Conservation (phyloP, 2,329 filamentous ascomycete genomes). For the Albophoma yamanashiensis region DNA sequence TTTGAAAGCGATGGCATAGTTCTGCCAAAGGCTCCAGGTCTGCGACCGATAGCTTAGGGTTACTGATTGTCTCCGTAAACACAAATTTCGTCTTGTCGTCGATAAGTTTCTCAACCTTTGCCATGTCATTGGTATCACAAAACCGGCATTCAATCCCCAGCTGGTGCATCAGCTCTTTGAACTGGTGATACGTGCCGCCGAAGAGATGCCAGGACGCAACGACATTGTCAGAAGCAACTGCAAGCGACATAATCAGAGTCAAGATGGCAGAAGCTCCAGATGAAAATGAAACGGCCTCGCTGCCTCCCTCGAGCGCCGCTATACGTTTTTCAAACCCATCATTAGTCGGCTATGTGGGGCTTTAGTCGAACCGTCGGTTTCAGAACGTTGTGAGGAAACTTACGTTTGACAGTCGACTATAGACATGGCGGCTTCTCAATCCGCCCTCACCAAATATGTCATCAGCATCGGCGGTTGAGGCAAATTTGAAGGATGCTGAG, state of each 20-base stretch:
- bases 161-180: neutral
- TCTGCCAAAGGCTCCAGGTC: neutral
- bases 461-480: neutral
- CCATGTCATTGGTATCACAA: neutral
- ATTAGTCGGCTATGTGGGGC: neutral
- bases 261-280: neutral
- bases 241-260: neutral
- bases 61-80: neutral
- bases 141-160: neutral
- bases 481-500: neutral
- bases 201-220: neutral
- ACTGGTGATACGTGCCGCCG: neutral
- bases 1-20: neutral
- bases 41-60: neutral
- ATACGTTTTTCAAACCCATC: neutral
- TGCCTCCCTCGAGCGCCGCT: neutral
- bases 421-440: neutral
- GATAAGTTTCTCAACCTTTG: neutral
- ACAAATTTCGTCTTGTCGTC: neutral
- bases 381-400: neutral
- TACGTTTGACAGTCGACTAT: neutral
- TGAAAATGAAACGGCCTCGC: neutral
- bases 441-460: neutral
- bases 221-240: neutral
- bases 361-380: neutral